Conservation (phyloP, 2,329 filamentous ascomycete species). For the Pochonia chlamydosporia region DNA sequence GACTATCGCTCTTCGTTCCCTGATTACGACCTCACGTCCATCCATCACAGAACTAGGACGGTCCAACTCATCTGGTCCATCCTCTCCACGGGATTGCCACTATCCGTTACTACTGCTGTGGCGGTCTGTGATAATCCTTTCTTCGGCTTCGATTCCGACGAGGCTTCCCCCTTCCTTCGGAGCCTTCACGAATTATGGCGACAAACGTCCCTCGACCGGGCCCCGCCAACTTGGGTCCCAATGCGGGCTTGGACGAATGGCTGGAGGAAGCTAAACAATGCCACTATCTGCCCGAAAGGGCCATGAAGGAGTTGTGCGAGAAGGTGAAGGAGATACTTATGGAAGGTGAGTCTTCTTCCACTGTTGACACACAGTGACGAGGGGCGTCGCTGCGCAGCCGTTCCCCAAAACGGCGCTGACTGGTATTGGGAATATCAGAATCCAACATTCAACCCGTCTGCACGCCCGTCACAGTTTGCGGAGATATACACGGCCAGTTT, state of each 20-base stretch:
- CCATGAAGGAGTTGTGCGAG: conserved; percentile 99
- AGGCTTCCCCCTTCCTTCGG: conserved; percentile 8
- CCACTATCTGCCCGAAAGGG: conserved; percentile 89
- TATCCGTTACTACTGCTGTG: conserved; percentile 16
- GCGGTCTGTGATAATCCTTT: conserved; percentile 10
- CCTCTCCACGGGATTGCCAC: conserved; percentile 9
- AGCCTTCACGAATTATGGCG: conserved; percentile 29
- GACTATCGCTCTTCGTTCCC: conserved; percentile 18
- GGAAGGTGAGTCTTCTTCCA: conserved; percentile 61
- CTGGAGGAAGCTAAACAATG: conserved; percentile 94
- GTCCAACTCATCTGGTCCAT: background rate
- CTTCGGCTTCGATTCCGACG: conserved; percentile 15
- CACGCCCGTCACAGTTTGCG: conserved; percentile 93
- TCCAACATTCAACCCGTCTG: conserved; percentile 98
- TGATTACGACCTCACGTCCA: background rate
- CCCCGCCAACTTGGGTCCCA: conserved; percentile 75
- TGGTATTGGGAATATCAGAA: conserved; percentile 47
- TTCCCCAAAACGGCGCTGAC: background rate
- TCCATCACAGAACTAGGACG: background rate
- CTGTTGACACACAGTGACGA: background rate
- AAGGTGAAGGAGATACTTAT: conserved; percentile 98
- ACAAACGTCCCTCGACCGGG: conserved; percentile 74
- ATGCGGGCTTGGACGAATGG: conserved; percentile 92
- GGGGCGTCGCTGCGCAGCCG: background rate
- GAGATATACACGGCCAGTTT: conserved; percentile 98